Percentiles rank a stretch among this genome's conserved stretches.
Evolutionary conservation across 2,329 filamentous ascomycete species (phyloP).

Genomic region (Ceratocystis cubensis): DNA sequence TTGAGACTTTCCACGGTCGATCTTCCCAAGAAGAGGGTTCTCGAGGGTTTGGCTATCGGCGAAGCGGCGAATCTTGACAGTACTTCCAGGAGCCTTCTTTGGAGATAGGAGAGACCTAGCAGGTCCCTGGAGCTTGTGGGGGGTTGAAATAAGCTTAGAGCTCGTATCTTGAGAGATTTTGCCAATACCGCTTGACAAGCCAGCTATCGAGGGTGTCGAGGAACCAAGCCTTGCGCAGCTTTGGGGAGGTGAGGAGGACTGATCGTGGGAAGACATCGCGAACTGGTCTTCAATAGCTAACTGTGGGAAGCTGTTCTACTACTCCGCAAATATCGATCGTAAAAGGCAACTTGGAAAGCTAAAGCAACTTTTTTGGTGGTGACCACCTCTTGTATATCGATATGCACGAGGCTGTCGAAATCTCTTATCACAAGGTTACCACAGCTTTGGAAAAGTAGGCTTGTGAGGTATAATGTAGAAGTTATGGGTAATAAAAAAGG

Average conservation of each 20-base stretch:
- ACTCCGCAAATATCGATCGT: background rate
- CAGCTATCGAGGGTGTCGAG: background rate
- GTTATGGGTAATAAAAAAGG: background rate
- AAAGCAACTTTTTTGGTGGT: too few species aligned
- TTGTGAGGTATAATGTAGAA: background rate
- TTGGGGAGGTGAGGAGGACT: background rate
- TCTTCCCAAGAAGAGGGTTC: conserved; percentile 19
- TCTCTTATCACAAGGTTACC: background rate
- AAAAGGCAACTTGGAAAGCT: background rate
- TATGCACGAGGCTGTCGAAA: background rate
- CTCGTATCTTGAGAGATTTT: conserved; percentile 8
- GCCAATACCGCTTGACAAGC: background rate
- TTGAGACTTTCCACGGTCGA: conserved; percentile 5
- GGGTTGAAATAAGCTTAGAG: conserved; percentile 14
- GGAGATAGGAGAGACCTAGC: conserved; percentile 26
- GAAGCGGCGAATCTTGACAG: conserved; percentile 18
- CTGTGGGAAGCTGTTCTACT: background rate
- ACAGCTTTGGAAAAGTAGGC: background rate
- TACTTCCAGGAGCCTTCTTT: conserved; percentile 25
- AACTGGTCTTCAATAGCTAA: background rate
- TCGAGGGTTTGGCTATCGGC: conserved; percentile 19
- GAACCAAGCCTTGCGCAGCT: background rate
- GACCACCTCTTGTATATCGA: background rate
- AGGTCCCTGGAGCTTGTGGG: conserved; percentile 18
- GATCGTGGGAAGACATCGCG: background rate